Conservation (phyloP, 305 asterid genomes). For the Rubia occidens region DNA sequence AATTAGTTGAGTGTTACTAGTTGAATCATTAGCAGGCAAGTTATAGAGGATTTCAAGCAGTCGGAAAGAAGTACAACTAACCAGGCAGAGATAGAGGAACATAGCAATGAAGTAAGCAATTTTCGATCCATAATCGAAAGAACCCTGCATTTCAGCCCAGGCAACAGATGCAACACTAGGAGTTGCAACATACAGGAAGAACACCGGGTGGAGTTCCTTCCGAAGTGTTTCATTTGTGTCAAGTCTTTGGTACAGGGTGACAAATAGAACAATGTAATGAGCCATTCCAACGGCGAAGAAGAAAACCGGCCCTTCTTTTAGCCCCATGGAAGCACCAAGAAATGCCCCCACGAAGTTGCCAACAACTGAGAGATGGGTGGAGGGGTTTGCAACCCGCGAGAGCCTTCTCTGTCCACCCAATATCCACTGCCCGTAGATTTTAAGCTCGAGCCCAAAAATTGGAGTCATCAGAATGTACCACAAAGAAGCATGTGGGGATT, state of each 20-base stretch:
- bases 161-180: slow-evolving; percentile 87
- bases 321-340: slow-evolving; percentile 77
- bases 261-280: slow-evolving; percentile 65
- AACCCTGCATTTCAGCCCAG: slow-evolving; percentile 64
- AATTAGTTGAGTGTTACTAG: no score
- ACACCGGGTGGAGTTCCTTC: slow-evolving; percentile 78
- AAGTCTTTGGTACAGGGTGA: slow-evolving; percentile 75
- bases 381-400: slow-evolving; percentile 77
- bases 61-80: slow-evolving; percentile 17
- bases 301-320: slow-evolving; percentile 74
- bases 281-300: slow-evolving; percentile 81
- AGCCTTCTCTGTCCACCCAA: slow-evolving; percentile 80
- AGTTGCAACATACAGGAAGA: slow-evolving; percentile 80
- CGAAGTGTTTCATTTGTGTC: slow-evolving; percentile 77
- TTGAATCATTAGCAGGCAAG: no score
- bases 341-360: slow-evolving; percentile 80
- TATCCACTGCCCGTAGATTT: slow-evolving; percentile 91
- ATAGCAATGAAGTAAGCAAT: slow-evolving; percentile 60
- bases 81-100: slow-evolving; percentile 76
- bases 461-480: slow-evolving; percentile 80
- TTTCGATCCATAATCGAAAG: slow-evolving; percentile 52
- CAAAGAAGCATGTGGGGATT: slow-evolving; percentile 25
- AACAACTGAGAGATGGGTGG: slow-evolving; percentile 58
- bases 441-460: slow-evolving; percentile 47
- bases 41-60: no score